Percentiles rank a stretch among this genome's conserved stretches.
These are phyloP conservation scores for Coccinonectria pachysandricola DNA, from an alignment of 2,329 filamentous ascomycete genomes.

Conservation along the genomic window DNA sequence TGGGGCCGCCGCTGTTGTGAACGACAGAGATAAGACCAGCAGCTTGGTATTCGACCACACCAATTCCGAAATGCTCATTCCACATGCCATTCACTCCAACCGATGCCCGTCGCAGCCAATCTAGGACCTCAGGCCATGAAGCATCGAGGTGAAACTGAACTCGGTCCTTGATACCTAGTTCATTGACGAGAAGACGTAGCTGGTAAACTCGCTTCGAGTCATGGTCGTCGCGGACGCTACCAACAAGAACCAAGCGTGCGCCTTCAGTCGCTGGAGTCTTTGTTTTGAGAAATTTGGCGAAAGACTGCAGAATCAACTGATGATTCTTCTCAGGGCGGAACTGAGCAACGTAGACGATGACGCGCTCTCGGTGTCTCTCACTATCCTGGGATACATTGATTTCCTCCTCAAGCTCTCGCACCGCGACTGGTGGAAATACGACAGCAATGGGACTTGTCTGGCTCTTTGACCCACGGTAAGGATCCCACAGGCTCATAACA, in stretches of 20 bases:
- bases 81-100: slow-evolving; percentile 98
- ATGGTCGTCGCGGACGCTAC: slow-evolving; percentile 77
- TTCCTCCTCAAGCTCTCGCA: slow-evolving; percentile 67
- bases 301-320: slow-evolving; percentile 72
- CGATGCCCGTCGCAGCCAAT: slow-evolving; percentile 64
- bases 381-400: slow-evolving; percentile 61
- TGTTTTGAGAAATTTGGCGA: slow-evolving; percentile 61
- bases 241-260: slow-evolving; percentile 71
- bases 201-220: slow-evolving; percentile 82
- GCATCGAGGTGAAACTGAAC: slow-evolving; percentile 88
- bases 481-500: slow-evolving; percentile 70
- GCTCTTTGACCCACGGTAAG: slow-evolving; percentile 35
- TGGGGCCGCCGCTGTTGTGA: slow-evolving; percentile 86
- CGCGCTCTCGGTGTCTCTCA: slow-evolving; percentile 58
- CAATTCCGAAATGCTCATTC: slow-evolving; percentile 99
- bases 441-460: slow-evolving; percentile 52
- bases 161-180: slow-evolving; percentile 71
- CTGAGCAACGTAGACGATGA: slow-evolving; percentile 87
- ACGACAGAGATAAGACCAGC: slow-evolving; percentile 89
- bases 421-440: slow-evolving; percentile 87
- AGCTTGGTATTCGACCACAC: slow-evolving; percentile 95
- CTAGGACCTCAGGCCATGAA: slow-evolving; percentile 75
- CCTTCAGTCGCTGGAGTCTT: slow-evolving; percentile 37
- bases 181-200: slow-evolving; percentile 74
- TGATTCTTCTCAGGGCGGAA: slow-evolving; percentile 98